Evolutionary conservation across 768 basidiomycete species (phyloP), one percentile per base, ranked within the genome.

Genomic region (Cystofilobasidium capitatum): DNA sequence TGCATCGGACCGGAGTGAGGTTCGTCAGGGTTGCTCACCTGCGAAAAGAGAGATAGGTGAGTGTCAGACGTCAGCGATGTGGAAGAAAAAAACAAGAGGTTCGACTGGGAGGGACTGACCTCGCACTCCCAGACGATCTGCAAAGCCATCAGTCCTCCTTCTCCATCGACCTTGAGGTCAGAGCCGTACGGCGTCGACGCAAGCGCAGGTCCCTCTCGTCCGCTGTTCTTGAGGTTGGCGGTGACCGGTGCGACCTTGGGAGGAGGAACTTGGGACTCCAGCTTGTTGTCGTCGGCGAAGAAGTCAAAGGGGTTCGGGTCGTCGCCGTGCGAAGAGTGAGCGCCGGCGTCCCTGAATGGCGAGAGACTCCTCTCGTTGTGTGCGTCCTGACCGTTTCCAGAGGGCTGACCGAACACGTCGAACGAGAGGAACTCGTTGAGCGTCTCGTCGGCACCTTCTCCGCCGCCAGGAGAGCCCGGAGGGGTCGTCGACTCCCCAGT

Each of bases 11-110:
- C 62, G 0, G 49, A 54, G 13, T 35, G 44, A 10, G 62, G 68
- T 5, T 29, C 42, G 31, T 69, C 68, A 6, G 68, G 62, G 60
- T 69, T 69, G 55, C 42, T 58, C 44, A 69, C 47, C 68, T 69
- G 14, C 1, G 5, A 37, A 8, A 33, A 9, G 33, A 36, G 40
- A 44, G 37, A 49, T 22, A 58, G 14, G n/a, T 9, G n/a, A 24
- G 51, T 62, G 17, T 39, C 22, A 16, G 22, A 39, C 7, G 26
- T 31, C 4, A 42, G 22, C 7, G n/a, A 24, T 16, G 35, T 5
- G 36, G 5, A 59, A 33, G 14, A 39, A 59, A 20, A 24, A 13
- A 20, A 36, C 12, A 9, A 54, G 22, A 31, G 51, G 29, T 9
- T 22, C 24, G 31, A 49, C 14, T 9, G 29, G 2, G 58, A 12